These are phyloP conservation scores for Daldinia loculata DNA, from an alignment of 495 filamentous ascomycete species.

Conservation along the genomic window DNA sequence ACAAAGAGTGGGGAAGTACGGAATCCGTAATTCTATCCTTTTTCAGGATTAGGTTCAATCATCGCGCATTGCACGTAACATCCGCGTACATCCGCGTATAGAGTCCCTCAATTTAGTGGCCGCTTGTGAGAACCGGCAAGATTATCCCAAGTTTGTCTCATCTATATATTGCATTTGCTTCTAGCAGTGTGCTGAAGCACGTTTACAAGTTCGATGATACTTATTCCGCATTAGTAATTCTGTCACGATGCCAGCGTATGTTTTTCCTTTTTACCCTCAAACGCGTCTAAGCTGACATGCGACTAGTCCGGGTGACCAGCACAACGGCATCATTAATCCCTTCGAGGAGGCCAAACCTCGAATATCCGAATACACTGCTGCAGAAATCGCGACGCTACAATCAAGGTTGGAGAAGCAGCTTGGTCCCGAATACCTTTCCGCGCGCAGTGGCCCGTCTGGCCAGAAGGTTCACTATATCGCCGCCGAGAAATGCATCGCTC, in stretches of 20 bases:
- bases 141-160: not conserved
- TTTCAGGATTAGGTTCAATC: not conserved
- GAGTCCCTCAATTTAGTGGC: not conserved
- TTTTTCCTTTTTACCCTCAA: slow-evolving; percentile 12
- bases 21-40: not conserved
- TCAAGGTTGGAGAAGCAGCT: slow-evolving; percentile 87
- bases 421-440: slow-evolving; percentile 95
- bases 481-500: slow-evolving; percentile 91
- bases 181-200: slow-evolving; percentile 13
- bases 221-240: slow-evolving; percentile 15
- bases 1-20: slow-evolving; percentile 19
- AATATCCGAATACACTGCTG: slow-evolving; percentile 83
- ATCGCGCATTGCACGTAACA: not conserved
- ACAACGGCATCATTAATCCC: slow-evolving; percentile 70
- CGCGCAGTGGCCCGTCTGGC: slow-evolving; percentile 79
- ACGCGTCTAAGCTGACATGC: slow-evolving; percentile 23
- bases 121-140: not conserved
- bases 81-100: not conserved
- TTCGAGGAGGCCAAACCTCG: slow-evolving; percentile 75
- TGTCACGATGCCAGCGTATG: slow-evolving; percentile 56
- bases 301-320: slow-evolving; percentile 81
- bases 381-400: slow-evolving; percentile 88
- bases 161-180: not conserved
- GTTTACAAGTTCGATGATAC: slow-evolving; percentile 23
- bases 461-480: slow-evolving; percentile 89